These are phyloP conservation scores for Lepiota venenata DNA, from an alignment of 768 basidiomycete species.

Conservation along the genomic window DNA sequence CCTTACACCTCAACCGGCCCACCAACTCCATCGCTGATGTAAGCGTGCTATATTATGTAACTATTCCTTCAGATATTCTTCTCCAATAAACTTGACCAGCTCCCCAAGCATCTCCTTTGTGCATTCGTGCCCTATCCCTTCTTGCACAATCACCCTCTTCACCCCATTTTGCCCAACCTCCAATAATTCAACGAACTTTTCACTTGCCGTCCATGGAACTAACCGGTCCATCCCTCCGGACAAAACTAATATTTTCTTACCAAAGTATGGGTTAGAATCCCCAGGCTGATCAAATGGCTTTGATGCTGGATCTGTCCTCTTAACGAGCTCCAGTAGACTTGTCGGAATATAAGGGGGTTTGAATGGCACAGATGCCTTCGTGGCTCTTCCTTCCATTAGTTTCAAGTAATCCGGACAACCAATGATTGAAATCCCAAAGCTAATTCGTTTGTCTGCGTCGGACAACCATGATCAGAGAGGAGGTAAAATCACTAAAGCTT, in stretches of 20 bases:
- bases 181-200: slow-evolving; percentile 52
- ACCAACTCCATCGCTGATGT: slow-evolving; percentile 20
- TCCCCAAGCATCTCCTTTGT: slow-evolving; percentile 57
- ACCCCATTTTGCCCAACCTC: slow-evolving; percentile 49
- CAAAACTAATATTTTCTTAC: slow-evolving; percentile 72
- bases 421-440: slow-evolving; percentile 48
- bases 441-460: slow-evolving; percentile 40
- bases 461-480: neutral
- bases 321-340: slow-evolving; percentile 46
- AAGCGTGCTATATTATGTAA: slow-evolving; percentile 15
- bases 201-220: slow-evolving; percentile 62
- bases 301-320: slow-evolving; percentile 39
- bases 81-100: slow-evolving; percentile 32
- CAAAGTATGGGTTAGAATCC: slow-evolving; percentile 53
- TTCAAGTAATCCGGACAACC: slow-evolving; percentile 70
- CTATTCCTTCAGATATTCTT: slow-evolving; percentile 15
- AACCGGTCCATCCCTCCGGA: slow-evolving; percentile 62
- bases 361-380: slow-evolving; percentile 35
- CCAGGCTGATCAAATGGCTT: slow-evolving; percentile 37
- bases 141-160: slow-evolving; percentile 53
- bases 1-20: slow-evolving; percentile 6
- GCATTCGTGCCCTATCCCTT: slow-evolving; percentile 59
- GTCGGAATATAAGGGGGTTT: slow-evolving; percentile 56
- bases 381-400: slow-evolving; percentile 57
- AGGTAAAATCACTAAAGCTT: neutral